These are phyloP conservation scores for Ramularia collo-cygni DNA, from an alignment of 2,329 filamentous ascomycete genomes.

Conservation along the genomic window DNA sequence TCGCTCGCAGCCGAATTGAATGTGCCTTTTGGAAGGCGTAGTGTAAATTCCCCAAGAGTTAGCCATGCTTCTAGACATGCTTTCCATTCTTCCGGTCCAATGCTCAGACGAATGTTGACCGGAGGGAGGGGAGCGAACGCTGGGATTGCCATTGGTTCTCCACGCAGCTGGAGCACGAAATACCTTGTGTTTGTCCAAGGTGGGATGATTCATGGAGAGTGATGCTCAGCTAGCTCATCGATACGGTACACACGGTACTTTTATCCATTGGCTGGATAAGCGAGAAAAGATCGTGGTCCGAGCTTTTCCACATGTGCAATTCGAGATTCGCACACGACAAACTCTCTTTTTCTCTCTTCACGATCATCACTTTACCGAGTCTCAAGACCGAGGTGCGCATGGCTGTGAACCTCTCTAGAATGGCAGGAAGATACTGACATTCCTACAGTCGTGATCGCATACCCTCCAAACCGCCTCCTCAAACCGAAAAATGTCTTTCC, in stretches of 20 bases:
- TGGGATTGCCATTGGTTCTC: conserved; percentile 49
- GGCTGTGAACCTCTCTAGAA: background rate
- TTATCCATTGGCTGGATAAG: too few relatives aligned
- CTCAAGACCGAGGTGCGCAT: conserved; percentile 27
- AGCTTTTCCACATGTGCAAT: too few relatives aligned
- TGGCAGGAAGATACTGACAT: conserved; percentile 10
- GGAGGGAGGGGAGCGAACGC: conserved; percentile 73
- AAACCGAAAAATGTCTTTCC: conserved; percentile 70
- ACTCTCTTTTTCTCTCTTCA: conserved; percentile 19
- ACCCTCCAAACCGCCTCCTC: conserved; percentile 25
- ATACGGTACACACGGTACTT: too few relatives aligned
- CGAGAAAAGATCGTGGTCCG: too few relatives aligned
- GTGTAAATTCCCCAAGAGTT: conserved; percentile 57
- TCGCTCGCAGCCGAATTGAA: conserved; percentile 46
- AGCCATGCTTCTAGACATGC: conserved; percentile 71
- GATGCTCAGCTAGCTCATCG: too few relatives aligned
- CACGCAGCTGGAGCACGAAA: conserved; percentile 1
- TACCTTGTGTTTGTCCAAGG: too few relatives aligned
- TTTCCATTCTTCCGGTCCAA: conserved; percentile 68
- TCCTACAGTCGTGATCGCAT: conserved; percentile 43
- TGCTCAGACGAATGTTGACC: conserved; percentile 56
- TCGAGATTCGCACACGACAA: too few relatives aligned
- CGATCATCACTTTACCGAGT: conserved; percentile 51
- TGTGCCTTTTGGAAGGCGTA: conserved; percentile 51
- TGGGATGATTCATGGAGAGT: too few relatives aligned